Evolutionary conservation across 2,329 filamentous ascomycete species (phyloP).

Genomic region (Sodiomyces alkalinus): DNA sequence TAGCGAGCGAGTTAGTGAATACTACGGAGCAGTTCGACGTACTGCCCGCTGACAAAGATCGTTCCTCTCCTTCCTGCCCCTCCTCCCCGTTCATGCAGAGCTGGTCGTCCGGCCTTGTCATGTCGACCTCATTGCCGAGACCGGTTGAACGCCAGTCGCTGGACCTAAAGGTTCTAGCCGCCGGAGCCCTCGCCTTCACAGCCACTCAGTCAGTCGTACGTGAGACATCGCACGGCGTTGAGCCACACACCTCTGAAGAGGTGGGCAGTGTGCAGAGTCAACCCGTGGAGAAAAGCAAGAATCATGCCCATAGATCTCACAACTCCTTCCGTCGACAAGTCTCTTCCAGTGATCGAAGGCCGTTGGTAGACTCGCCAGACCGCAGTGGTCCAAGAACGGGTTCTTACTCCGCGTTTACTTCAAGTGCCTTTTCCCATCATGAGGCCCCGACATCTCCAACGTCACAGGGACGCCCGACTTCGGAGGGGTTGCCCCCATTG

Average conservation of each 20-base stretch:
- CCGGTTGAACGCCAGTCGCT: constrained; percentile 4
- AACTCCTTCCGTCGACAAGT: constrained; percentile 15
- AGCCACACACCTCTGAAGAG: too few relatives aligned
- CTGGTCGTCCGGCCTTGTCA: background rate
- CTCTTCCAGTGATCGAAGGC: too few relatives aligned
- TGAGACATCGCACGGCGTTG: constrained; percentile 6
- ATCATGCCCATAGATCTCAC: background rate
- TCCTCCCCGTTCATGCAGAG: constrained; percentile 3
- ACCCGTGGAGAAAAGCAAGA: background rate
- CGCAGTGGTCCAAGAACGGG: background rate
- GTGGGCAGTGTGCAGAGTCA: too few relatives aligned
- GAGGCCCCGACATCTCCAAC: constrained; percentile 3
- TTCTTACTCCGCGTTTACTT: constrained; percentile 1
- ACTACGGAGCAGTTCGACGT: constrained; percentile 16
- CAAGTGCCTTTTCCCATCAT: constrained; percentile 1
- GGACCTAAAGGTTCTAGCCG: constrained; percentile 17
- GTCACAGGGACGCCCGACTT: constrained; percentile 5
- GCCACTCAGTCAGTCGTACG: background rate
- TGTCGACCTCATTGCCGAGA: constrained; percentile 1
- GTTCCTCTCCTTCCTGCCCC: constrained; percentile 4
- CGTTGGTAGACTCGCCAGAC: too few relatives aligned
- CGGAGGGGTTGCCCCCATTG: constrained; percentile 20
- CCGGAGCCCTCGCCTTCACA: constrained; percentile 14
- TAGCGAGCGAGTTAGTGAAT: constrained; percentile 44
- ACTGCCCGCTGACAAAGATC: constrained; percentile 5